Percentiles rank a stretch among this genome's conserved stretches.
These are phyloP conservation scores for Mucor velutinosus DNA, from an alignment of 371 early-diverging fungal genomes.

Conservation along the genomic window DNA sequence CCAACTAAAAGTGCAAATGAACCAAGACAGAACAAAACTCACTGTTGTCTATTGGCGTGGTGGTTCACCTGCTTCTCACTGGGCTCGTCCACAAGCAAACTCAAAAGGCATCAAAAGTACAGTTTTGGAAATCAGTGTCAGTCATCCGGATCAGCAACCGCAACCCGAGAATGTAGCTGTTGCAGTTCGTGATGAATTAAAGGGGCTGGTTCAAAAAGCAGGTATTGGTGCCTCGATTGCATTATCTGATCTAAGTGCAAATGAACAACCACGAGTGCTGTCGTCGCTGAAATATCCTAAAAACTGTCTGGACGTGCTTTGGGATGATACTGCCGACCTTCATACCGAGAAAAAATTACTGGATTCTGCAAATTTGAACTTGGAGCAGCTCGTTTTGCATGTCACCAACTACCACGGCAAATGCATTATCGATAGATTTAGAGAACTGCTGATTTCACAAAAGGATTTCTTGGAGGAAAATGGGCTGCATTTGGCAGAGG, in stretches of 20 bases:
- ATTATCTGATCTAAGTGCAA: conserved; percentile 24
- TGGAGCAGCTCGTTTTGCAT: conserved; percentile 53
- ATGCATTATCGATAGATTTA: conserved; percentile 54
- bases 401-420: conserved; percentile 51
- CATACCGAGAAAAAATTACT: conserved; percentile 36
- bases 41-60: conserved; percentile 66
- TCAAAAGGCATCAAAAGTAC: conserved; percentile 18
- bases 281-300: conserved; percentile 50
- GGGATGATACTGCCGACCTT: conserved; percentile 39
- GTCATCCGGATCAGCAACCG: conserved; percentile 20
- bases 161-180: conserved; percentile 16
- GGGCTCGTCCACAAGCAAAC: conserved; percentile 42
- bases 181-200: conserved; percentile 44
- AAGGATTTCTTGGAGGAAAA: conserved; percentile 34
- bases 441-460: conserved; percentile 39
- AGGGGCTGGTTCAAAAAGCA: conserved; percentile 44
- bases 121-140: conserved; percentile 30
- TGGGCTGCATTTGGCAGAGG: conserved; percentile 33
- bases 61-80: conserved; percentile 44
- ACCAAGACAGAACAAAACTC: conserved; percentile 52
- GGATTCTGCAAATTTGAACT: conserved; percentile 51
- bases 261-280: conserved; percentile 33
- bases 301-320: conserved; percentile 28
- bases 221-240: conserved; percentile 51
- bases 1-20: conserved; percentile 66